Base-by-base conservation (phyloP, 371 early-diverging fungal genomes). In the Rhizomucor pusillus region DNA sequence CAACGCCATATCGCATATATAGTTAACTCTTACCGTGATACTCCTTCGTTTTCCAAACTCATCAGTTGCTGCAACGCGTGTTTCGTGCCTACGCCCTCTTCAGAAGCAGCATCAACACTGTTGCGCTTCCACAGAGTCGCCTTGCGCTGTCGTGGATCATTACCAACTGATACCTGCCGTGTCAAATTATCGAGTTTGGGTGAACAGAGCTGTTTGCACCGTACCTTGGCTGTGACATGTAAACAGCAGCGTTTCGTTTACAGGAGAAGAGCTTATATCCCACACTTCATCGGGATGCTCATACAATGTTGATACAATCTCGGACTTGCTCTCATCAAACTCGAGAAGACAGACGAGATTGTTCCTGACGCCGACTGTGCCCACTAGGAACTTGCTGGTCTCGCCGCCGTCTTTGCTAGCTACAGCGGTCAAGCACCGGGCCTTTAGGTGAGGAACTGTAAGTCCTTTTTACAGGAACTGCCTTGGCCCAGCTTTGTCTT, bases 211-310 rank as follows among this genome's bases (percentile, higher is more conserved):
- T 41, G 43, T 14, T 35, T 51, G 41, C 41, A 41, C 9, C 33
- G 39, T 71, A 82, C 83, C 78, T 60, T 75, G 61, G 12, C 72
- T 80, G 54, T 82, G 79, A 35, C 82, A 69, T 6, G 90, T 89
- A 40, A 90, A 77, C n/a, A 90, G 71, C 13, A 84, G 51, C 45
- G 87, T 73, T 14, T 80, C 65, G 36, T 86, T 62, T 3, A 67
- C 56, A 13, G 91, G 89, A 41, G 80, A 80, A 0, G 90, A 67
- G 0, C 86, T 75, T 13, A 93, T 79, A 34, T 84, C 78, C 74
- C 86, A 82, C 10, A 93, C 75, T 57, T 90, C 92, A 22, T 84
- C 73, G 1, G 81, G 69, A 65, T 94, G 94, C 14, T 61, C 63
- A 66, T 79, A 92, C 33, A 81, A 73, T 0, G 76, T 78, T n/a